These are phyloP conservation scores for Solanum hybrid DNA, from an alignment of 305 asterid species.

Conservation along the genomic window DNA sequence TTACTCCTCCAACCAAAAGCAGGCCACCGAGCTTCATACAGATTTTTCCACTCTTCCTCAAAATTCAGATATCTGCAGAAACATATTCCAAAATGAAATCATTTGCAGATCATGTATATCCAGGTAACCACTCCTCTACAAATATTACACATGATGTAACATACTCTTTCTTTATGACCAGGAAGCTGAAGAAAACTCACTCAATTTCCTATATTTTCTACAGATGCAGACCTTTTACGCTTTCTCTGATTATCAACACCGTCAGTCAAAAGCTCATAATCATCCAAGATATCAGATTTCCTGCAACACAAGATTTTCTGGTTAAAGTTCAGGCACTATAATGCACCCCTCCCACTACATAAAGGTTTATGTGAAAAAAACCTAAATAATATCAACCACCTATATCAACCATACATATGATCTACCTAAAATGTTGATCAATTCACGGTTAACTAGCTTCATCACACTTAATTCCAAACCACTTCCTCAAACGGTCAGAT, in stretches of 20 bases:
- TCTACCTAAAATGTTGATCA: background rate
- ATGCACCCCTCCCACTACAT: constrained; percentile 1
- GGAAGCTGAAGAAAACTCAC: constrained; percentile 3
- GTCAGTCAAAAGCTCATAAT: constrained; percentile 28
- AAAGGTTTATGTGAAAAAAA: background rate
- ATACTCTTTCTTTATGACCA: background rate
- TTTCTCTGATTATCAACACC: constrained; percentile 35
- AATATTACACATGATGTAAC: background rate
- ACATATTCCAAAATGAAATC: constrained; percentile 2
- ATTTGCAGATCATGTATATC: constrained; percentile 5
- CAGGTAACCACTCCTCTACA: background rate
- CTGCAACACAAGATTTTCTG: constrained; percentile 36
- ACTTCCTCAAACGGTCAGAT: background rate
- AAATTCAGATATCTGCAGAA: constrained; percentile 33
- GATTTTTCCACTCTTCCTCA: constrained; percentile 50
- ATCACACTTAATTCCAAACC: background rate
- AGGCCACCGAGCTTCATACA: constrained; percentile 72
- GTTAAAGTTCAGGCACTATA: background rate
- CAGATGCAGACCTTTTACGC: constrained; percentile 61
- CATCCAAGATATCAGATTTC: constrained; percentile 34
- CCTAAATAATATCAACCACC: background rate
- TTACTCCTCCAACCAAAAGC: constrained; percentile 18
- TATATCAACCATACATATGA: background rate
- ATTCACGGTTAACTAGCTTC: background rate
- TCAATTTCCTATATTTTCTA: background rate